A percentile compares a stretch with the other conserved stretches of the same genome.
These are phyloP conservation scores for Rhododendron vialii DNA, from an alignment of 148 eudicot species.

Conservation along the genomic window DNA sequence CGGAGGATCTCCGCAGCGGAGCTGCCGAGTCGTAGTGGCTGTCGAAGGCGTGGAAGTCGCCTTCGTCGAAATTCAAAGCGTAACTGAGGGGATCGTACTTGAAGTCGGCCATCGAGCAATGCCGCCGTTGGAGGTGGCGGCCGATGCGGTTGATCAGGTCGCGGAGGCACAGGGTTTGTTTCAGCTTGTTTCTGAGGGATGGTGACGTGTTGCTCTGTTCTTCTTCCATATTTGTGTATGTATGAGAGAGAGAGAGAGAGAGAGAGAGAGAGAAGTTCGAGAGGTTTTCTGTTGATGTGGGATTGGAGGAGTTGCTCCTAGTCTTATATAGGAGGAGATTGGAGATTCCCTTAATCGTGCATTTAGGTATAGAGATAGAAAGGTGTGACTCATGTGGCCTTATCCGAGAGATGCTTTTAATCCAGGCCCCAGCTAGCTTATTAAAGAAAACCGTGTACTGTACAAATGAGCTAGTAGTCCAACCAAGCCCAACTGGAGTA, in stretches of 20 bases:
- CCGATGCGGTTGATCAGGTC: background rate
- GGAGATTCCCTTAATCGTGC: too few relatives aligned
- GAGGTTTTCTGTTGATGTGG: background rate
- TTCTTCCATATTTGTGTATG: background rate
- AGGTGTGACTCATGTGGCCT: too few relatives aligned
- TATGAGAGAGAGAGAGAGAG: background rate
- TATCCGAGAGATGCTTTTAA: too few relatives aligned
- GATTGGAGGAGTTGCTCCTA: background rate
- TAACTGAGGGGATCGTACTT: conserved; percentile 45
- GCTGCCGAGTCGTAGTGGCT: background rate
- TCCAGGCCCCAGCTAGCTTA: too few relatives aligned
- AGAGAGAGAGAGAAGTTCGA: background rate
- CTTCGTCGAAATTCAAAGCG: conserved; percentile 38
- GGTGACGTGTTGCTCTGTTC: background rate
- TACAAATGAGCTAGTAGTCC: too few relatives aligned
- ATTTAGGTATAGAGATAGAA: too few relatives aligned
- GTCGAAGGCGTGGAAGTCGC: background rate
- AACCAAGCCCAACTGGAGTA: too few relatives aligned
- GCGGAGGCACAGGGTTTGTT: background rate
- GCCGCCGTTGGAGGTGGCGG: conserved; percentile 23
- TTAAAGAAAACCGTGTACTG: too few relatives aligned
- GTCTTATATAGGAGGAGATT: background rate
- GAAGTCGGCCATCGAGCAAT: conserved; percentile 30
- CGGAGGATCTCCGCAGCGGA: conserved; percentile 25
- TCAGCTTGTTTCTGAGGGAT: background rate